These are phyloP conservation scores for Colletotrichum filicis DNA, from an alignment of 2,329 filamentous ascomycete species.

Conservation along the genomic window DNA sequence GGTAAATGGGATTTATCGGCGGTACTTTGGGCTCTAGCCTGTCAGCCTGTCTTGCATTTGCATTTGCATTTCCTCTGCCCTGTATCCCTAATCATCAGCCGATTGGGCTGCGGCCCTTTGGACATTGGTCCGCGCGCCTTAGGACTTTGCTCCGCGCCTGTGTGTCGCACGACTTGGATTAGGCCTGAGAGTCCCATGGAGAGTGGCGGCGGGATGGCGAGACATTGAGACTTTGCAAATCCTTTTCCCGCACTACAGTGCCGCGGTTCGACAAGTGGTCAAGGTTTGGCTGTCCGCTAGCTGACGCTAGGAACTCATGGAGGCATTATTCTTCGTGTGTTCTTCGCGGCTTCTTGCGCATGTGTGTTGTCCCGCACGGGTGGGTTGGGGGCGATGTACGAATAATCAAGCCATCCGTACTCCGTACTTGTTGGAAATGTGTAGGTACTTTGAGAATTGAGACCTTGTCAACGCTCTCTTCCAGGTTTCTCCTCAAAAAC, in stretches of 20 bases:
- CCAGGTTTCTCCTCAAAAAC: not conserved
- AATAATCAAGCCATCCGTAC: not conserved
- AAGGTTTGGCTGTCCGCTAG: not conserved
- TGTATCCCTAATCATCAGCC: constrained; percentile 2
- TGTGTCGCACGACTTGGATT: constrained; percentile 27
- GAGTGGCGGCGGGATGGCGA: not conserved
- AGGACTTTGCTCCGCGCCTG: constrained; percentile 14
- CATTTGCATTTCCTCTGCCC: constrained; percentile 9
- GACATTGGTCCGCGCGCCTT: constrained; percentile 14
- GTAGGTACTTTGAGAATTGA: too few relatives aligned
- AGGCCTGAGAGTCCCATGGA: not conserved
- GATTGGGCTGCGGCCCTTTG: constrained; percentile 3
- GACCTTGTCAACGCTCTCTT: not conserved
- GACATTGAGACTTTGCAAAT: not conserved
- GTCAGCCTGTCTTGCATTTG: not conserved
- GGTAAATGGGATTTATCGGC: constrained; percentile 3
- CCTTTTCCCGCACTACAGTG: not conserved
- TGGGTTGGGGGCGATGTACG: constrained; percentile 4
- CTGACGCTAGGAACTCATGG: not conserved
- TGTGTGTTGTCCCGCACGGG: constrained; percentile 9
- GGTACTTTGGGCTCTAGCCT: constrained; percentile 13
- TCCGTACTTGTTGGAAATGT: not conserved
- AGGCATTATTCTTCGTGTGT: constrained; percentile 19
- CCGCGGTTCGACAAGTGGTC: not conserved
- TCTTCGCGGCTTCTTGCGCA: constrained; percentile 31